Evolutionary conservation across 805 yeast species (phyloP), one percentile per base, ranked within the genome.

Genomic region (Komagataella mondaviorum): DNA sequence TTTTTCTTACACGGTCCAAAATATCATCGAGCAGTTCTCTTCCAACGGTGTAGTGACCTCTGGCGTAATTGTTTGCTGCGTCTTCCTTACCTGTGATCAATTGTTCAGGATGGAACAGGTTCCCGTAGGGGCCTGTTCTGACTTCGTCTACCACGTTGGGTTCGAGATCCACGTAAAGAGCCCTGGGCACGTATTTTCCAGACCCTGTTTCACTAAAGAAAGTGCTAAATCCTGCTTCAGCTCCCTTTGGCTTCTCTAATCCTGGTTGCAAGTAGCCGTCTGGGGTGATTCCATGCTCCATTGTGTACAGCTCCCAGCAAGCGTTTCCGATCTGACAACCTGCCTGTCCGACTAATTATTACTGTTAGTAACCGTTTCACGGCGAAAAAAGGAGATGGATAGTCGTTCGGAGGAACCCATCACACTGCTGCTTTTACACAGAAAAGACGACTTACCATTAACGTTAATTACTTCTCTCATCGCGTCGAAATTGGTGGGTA

Each of bases 321-420:
- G 96, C 85, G 71, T 88, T 88, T 70, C 96, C 96, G 63, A 88
- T 88, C 73, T 88, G 96, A 72, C 95, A 86, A 73, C 96, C 96
- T 60, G 96, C 96, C 72, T 74, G 79, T 58, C 79, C 79, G 55
- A 74, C 79, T 30, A 5, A 30, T 10, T 30, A 30, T 30, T 30
- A 3, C 36, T 14, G 39, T 30, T 30, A 30, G 39, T 30, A 30
- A 30, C 14, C 14, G 14, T 30, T 30, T 30, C 39, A 30, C 39
- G 39, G 39, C 14, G 6, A 30, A 30, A 30, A 6, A 2, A 8
- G 14, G 6, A 30, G n/a, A 4, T 30, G 39, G 14, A 30, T 4
- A 14, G 39, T 30, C 39, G 14, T 10, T 30, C 14, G 14, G 14
- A 30, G 12, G 14, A 10, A 14, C 39, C 39, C 10, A 30, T 30